phyloP scores from a whole-genome alignment of 352 stramenopile species.

The Globisporangium heterothallicum region DNA sequence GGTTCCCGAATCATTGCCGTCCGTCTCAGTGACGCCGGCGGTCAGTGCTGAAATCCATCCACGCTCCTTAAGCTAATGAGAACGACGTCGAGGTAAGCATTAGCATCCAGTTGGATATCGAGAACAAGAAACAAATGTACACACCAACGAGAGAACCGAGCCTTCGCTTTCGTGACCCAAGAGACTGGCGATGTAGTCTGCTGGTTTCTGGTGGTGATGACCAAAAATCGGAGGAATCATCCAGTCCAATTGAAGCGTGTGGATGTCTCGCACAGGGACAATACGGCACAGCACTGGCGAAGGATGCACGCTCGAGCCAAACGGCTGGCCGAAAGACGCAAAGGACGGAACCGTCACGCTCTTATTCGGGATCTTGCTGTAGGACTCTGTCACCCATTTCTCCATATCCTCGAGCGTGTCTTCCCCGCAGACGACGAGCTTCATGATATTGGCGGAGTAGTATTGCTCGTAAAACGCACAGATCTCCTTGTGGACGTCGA shows the following conservation, averaged over 20 bases:
- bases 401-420: slow-evolving; percentile 69
- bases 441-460: slow-evolving; percentile 85
- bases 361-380: slow-evolving; percentile 60
- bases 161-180: slow-evolving; percentile 81
- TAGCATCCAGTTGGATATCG: not conserved
- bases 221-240: slow-evolving; percentile 73
- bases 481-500: slow-evolving; percentile 61
- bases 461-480: slow-evolving; percentile 58
- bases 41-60: slow-evolving; percentile 76
- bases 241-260: slow-evolving; percentile 72
- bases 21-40: slow-evolving; percentile 62
- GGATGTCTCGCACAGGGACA: slow-evolving; percentile 70
- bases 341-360: slow-evolving; percentile 39
- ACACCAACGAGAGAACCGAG: slow-evolving; percentile 69
- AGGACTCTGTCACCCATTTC: slow-evolving; percentile 53
- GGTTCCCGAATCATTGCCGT: slow-evolving; percentile 65
- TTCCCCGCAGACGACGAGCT: slow-evolving; percentile 73
- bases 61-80: slow-evolving; percentile 56
- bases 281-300: slow-evolving; percentile 57
- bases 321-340: slow-evolving; percentile 31
- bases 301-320: slow-evolving; percentile 34
- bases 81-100: not conserved
- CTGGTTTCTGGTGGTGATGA: slow-evolving; percentile 64
- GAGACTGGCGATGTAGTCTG: slow-evolving; percentile 76
- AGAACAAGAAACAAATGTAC: not conserved